Base-by-base conservation (phyloP, 345 rosid genomes). In the Gossypium herbaceum region DNA sequence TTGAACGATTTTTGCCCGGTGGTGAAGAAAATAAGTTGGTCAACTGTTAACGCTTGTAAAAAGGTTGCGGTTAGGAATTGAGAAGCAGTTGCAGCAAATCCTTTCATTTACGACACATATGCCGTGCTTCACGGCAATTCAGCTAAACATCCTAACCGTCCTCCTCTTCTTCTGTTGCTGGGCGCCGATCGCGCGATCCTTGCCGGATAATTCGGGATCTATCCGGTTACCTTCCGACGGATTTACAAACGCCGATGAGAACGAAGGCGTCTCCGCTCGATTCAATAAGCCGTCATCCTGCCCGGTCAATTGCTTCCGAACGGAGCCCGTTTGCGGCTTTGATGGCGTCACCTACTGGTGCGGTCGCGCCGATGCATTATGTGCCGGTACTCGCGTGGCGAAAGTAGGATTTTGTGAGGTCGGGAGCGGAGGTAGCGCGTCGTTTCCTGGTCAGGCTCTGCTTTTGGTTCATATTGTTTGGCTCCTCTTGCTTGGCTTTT, bases 311-410 rank as follows among this genome's bases (percentile, higher is more conserved):
- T 95, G 99, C 80, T 93, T 95, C 76, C 80, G 93, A 24, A 80
- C 92, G 9, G 93, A 93, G 61, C 99, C 98, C 19, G 98, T 93
- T 20, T 95, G 99, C 52, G 98, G 98, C 9, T 88, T 78, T 29
- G 86, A 93, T 76, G 91, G 97, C 41, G 89, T 89, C 72, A 95
- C 97, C 54, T 95, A 95, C 80, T 95, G 99, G 99, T 95, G 99
- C 73, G 99, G 99, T 41, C 91, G 99, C 75, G 74, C 85, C 6
- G 94, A 95, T 59, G 99, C 99, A 8, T 67, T 72, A 54, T 95
- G 99, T 39, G 81, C 84, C 5, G 94, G 97, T 2, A 85, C 82
- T 79, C 60, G 79, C 20, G 98, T 91, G 4, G 85, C 84, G 1
- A 93, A 91, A 79, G 71, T 71, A 55, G 98, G 98, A 20, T 88